These are phyloP conservation scores for Talaromyces marneffei DNA, from an alignment of 2,329 filamentous ascomycete genomes.

Conservation along the genomic window DNA sequence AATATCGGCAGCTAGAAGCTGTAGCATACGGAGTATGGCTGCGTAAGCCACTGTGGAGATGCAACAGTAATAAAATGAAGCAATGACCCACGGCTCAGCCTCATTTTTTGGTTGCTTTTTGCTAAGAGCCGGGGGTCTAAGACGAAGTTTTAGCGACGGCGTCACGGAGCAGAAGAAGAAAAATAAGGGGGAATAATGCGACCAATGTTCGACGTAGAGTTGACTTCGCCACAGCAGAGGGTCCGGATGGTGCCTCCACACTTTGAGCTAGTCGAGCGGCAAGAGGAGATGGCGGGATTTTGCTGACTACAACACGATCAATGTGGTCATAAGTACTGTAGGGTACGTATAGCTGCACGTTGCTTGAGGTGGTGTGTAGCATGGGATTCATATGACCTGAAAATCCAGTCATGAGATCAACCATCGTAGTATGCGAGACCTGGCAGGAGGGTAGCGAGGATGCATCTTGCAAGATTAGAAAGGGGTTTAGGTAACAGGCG, in stretches of 20 bases:
- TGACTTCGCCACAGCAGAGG: background rate
- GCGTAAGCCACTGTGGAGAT: background rate
- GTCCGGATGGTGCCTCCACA: background rate
- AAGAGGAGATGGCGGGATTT: background rate
- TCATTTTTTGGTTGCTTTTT: background rate
- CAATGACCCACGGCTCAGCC: background rate
- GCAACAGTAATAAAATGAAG: background rate
- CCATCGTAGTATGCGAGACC: background rate
- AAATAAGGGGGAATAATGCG: background rate
- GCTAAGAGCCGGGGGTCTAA: background rate
- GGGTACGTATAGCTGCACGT: background rate
- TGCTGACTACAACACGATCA: background rate
- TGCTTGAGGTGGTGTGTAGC: background rate
- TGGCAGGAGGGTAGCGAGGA: background rate
- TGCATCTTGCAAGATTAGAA: background rate
- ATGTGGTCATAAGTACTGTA: background rate
- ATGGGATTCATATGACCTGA: background rate
- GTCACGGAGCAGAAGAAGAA: background rate
- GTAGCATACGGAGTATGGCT: background rate
- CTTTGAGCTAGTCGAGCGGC: background rate
- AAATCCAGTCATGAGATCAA: background rate
- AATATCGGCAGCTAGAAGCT: background rate
- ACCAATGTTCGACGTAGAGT: background rate
- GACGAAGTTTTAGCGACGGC: no score
- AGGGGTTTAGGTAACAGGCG: background rate